phyloP scores from a whole-genome alignment of 345 rosid species.

The Excoecaria agallocha region DNA sequence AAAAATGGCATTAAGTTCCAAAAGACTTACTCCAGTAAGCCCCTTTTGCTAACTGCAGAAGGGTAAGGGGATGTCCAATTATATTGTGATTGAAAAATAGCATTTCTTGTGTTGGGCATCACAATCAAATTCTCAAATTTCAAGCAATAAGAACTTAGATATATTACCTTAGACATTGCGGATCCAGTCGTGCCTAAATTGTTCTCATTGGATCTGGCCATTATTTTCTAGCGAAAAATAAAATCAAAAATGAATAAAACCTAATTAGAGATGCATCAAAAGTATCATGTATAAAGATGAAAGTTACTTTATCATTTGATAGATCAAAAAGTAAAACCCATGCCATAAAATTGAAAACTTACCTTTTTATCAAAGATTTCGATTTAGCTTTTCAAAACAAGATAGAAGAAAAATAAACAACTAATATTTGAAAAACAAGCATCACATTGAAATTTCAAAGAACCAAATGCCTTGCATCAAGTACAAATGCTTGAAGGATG shows the following conservation, averaged over 20 bases:
- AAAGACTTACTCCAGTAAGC: constrained; percentile 51
- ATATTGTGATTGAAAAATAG: constrained; percentile 39
- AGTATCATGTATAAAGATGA: not conserved
- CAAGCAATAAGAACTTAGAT: not conserved
- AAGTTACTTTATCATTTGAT: too few species aligned
- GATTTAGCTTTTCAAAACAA: not conserved
- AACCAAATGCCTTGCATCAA: constrained; percentile 52
- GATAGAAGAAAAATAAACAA: not conserved
- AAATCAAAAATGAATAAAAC: constrained; percentile 18
- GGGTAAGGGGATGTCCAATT: constrained; percentile 62
- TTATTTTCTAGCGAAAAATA: constrained; percentile 29
- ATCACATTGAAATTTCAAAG: not conserved
- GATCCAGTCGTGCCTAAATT: constrained; percentile 59
- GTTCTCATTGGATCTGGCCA: constrained; percentile 85
- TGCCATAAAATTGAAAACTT: constrained; percentile 17
- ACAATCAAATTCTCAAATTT: not conserved
- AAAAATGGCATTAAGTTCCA: constrained; percentile 10
- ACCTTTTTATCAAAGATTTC: constrained; percentile 22
- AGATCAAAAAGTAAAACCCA: constrained; percentile 27
- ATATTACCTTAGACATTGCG: constrained; percentile 53
- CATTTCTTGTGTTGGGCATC: constrained; percentile 24
- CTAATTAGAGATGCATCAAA: not conserved
- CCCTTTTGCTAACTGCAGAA: constrained; percentile 63
- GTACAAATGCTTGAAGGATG: constrained; percentile 84
- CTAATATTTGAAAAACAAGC: not conserved